Conservation (phyloP, 495 filamentous ascomycete genomes). For the Astrocystis sublimbata region DNA sequence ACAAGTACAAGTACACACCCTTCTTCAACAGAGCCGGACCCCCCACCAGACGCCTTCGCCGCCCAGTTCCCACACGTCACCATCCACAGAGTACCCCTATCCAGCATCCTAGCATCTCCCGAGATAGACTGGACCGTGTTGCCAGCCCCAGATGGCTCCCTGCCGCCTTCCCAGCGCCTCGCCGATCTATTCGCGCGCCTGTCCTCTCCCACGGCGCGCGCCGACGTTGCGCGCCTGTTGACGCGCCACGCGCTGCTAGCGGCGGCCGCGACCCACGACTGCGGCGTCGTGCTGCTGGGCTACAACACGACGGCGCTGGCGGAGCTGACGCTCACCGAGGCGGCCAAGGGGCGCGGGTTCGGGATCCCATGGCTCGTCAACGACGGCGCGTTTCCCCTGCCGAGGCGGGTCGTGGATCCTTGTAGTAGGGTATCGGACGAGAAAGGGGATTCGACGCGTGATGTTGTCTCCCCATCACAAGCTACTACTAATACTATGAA, state of each 20-base stretch:
- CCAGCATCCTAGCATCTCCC: slow-evolving; percentile 50
- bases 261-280: slow-evolving; percentile 59
- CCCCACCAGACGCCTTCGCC: slow-evolving; percentile 28
- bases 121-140: slow-evolving; percentile 45
- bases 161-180: slow-evolving; percentile 31
- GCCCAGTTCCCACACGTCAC: slow-evolving; percentile 59
- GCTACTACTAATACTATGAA: no score
- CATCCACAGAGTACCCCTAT: slow-evolving; percentile 57
- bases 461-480: no score
- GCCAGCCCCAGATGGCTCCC: slow-evolving; percentile 37
- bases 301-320: slow-evolving; percentile 86
- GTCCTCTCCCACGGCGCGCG: slow-evolving; percentile 68
- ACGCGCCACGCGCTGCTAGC: slow-evolving; percentile 68
- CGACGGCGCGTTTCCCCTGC: slow-evolving; percentile 65
- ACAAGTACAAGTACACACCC: not conserved
- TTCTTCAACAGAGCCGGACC: not conserved
- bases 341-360: slow-evolving; percentile 86
- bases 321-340: slow-evolving; percentile 79
- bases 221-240: slow-evolving; percentile 70
- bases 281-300: slow-evolving; percentile 74
- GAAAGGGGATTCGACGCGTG: no score
- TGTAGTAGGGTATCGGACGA: no score
- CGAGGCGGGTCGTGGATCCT: slow-evolving; percentile 48
- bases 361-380: slow-evolving; percentile 76
- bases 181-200: slow-evolving; percentile 59